Percentiles rank a stretch among this genome's conserved stretches.
Conservation (phyloP, 2,329 filamentous ascomycete genomes). For the Colletotrichum orchidophilum region DNA sequence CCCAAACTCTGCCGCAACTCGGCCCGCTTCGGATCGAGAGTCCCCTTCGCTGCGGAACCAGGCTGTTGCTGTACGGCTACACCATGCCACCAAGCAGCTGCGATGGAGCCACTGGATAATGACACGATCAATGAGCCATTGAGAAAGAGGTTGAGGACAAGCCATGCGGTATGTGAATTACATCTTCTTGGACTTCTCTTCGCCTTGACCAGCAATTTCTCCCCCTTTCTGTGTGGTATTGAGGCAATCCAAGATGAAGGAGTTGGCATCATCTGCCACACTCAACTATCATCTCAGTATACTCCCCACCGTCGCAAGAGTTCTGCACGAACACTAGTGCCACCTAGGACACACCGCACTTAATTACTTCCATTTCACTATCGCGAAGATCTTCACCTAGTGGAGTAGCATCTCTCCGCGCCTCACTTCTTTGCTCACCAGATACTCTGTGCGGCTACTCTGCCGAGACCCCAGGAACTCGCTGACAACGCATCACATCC, state of each 20-base stretch:
- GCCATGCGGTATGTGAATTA: slow-evolving; percentile 49
- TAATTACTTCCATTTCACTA: background rate
- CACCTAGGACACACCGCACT: background rate
- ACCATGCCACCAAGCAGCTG: slow-evolving; percentile 16
- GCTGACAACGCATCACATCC: background rate
- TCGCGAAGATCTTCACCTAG: background rate
- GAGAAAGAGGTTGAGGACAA: slow-evolving; percentile 52
- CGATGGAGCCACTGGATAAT: slow-evolving; percentile 39
- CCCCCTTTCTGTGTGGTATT: background rate
- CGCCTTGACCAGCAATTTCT: background rate
- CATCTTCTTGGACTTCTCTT: no score
- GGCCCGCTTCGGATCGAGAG: slow-evolving; percentile 45
- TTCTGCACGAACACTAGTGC: background rate
- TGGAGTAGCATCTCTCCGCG: background rate
- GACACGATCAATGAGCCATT: slow-evolving; percentile 41
- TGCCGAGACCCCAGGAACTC: background rate
- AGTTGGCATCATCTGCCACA: no score
- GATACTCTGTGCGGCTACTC: background rate
- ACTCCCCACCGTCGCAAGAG: no score
- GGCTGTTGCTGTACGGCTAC: slow-evolving; percentile 9
- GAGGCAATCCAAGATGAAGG: background rate
- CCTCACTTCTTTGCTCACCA: background rate
- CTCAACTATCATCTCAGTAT: background rate
- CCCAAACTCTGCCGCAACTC: slow-evolving; percentile 33
- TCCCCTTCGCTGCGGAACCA: slow-evolving; percentile 9